These are phyloP conservation scores for Hypomyces perniciosus DNA, from an alignment of 2,329 filamentous ascomycete species.

Conservation along the genomic window DNA sequence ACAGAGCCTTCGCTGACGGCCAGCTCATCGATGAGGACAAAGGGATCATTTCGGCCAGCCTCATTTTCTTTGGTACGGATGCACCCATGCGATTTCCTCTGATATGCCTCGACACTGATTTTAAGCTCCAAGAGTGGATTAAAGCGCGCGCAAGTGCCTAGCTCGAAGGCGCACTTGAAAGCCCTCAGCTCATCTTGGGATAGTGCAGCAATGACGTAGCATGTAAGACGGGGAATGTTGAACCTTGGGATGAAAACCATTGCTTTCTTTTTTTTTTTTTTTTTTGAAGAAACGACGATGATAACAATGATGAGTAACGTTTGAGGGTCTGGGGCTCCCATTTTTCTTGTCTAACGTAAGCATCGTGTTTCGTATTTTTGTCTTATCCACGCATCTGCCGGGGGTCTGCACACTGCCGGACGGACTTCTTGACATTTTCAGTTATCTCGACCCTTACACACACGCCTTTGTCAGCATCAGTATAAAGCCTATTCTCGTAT, in stretches of 20 bases:
- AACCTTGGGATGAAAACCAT: slow-evolving; percentile 1
- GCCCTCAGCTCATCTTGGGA: background rate
- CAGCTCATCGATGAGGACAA: slow-evolving; percentile 18
- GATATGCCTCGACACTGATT: slow-evolving; percentile 15
- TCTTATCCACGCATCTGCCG: too few species aligned
- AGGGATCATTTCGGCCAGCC: slow-evolving; percentile 14
- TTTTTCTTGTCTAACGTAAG: too few species aligned
- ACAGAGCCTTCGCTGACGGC: slow-evolving; percentile 11
- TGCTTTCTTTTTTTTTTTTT: background rate
- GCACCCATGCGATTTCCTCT: slow-evolving; percentile 16
- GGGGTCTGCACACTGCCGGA: too few species aligned
- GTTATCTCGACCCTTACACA: too few species aligned
- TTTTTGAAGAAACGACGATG: background rate
- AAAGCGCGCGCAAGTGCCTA: slow-evolving; percentile 17
- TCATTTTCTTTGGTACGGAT: slow-evolving; percentile 18
- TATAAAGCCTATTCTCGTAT: too few species aligned
- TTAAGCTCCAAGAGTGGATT: slow-evolving; percentile 17
- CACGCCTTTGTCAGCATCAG: too few species aligned
- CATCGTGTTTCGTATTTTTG: too few species aligned
- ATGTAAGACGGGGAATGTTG: background rate
- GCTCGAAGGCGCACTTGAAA: slow-evolving; percentile 18
- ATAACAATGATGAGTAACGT: background rate
- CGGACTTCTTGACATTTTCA: too few species aligned
- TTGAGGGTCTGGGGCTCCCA: too few species aligned
- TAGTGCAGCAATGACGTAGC: background rate